These are phyloP conservation scores for Penicillium paxilli DNA, from an alignment of 495 filamentous ascomycete genomes.

Conservation along the genomic window DNA sequence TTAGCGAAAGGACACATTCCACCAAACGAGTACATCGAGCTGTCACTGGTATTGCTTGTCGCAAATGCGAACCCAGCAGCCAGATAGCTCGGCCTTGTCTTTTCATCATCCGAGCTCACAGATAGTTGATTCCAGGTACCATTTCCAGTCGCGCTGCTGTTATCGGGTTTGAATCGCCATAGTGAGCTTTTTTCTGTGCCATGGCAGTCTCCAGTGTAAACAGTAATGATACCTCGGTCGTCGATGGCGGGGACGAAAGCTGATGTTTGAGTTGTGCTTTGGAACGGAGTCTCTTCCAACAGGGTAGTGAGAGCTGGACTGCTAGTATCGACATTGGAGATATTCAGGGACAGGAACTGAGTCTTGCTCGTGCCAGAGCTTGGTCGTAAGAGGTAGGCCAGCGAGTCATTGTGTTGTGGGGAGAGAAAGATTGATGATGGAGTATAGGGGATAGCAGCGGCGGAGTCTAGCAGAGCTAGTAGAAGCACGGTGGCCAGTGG, in stretches of 20 bases:
- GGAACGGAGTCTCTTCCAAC: constrained; percentile 65
- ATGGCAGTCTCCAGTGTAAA: constrained; percentile 69
- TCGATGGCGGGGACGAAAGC: constrained; percentile 67
- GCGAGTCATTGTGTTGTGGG: constrained; percentile 43
- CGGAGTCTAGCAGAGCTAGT: constrained; percentile 15
- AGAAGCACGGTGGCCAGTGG: constrained; percentile 19
- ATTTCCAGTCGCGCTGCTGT: constrained; percentile 40
- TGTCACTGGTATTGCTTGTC: constrained; percentile 47
- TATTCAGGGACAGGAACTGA: constrained; percentile 63
- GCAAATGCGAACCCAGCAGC: constrained; percentile 69
- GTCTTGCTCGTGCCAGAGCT: constrained; percentile 37
- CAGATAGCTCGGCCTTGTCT: constrained; percentile 61
- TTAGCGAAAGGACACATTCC: constrained; percentile 77
- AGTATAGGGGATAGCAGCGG: constrained; percentile 65
- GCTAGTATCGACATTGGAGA: constrained; percentile 54
- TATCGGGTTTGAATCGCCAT: constrained; percentile 57
- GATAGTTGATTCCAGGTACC: constrained; percentile 54
- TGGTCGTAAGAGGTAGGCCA: constrained; percentile 62
- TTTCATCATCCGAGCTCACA: constrained; percentile 28
- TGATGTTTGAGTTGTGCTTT: constrained; percentile 36
- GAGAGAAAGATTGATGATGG: constrained; percentile 68
- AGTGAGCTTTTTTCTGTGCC: constrained; percentile 37
- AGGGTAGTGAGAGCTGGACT: constrained; percentile 57
- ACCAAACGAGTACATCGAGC: constrained; percentile 72
- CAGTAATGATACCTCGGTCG: constrained; percentile 62